A percentile compares a stretch with the other conserved stretches of the same genome.
These are phyloP conservation scores for Craterostigma plantagineum DNA, from an alignment of 257 asterid species.

Conservation along the genomic window DNA sequence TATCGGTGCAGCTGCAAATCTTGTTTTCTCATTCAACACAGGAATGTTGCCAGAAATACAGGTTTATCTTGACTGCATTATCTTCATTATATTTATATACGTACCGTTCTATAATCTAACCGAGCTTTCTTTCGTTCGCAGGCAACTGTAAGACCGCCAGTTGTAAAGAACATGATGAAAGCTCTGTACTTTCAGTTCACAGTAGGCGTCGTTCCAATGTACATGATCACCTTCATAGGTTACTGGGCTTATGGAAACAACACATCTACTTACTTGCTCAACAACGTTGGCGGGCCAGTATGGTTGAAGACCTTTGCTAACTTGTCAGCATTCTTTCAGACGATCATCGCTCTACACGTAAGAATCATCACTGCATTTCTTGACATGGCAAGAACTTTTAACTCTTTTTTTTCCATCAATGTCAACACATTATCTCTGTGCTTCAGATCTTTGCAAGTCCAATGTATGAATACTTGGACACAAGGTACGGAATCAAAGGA, in stretches of 20 bases:
- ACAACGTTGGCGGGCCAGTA: conserved; percentile 60
- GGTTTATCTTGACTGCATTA: conserved; percentile 10
- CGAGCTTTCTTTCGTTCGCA: conserved; percentile 14
- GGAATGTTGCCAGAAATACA: conserved; percentile 81
- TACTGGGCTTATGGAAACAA: conserved; percentile 91
- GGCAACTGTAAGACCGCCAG: conserved; percentile 88
- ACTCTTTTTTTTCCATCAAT: neutral
- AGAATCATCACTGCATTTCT: neutral
- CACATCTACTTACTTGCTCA: conserved; percentile 64
- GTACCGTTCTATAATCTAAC: neutral
- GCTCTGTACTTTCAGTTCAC: conserved; percentile 84
- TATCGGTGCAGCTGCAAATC: conserved; percentile 54
- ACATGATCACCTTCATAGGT: conserved; percentile 68
- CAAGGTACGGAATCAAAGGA: conserved; percentile 55
- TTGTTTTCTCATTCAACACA: conserved; percentile 59
- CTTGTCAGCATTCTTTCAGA: conserved; percentile 66
- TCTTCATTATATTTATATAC: neutral
- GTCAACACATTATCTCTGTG: neutral
- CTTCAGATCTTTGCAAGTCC: conserved; percentile 94
- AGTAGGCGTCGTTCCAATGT: conserved; percentile 71
- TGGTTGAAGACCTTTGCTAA: conserved; percentile 74
- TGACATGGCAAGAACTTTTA: neutral
- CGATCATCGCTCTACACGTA: conserved; percentile 65
- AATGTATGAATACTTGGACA: conserved; percentile 87
- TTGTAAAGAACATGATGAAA: conserved; percentile 81